Conservation (phyloP, 495 filamentous ascomycete species). For the Penicillium alfredii region DNA sequence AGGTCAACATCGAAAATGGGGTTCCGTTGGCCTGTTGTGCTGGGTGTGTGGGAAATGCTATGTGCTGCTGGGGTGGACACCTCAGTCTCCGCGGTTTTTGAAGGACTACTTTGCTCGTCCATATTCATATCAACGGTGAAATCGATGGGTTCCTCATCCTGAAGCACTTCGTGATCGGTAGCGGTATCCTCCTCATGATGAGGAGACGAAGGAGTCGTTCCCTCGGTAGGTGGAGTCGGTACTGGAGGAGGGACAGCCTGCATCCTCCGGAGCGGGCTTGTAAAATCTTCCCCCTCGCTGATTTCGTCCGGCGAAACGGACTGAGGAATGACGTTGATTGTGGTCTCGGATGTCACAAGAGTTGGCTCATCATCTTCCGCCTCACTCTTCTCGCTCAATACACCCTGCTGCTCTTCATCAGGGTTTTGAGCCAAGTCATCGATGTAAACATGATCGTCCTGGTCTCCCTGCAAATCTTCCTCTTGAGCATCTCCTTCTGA, state of each 20-base stretch:
- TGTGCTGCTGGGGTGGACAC: conserved; percentile 18
- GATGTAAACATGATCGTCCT: conserved; percentile 4
- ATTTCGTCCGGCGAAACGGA: conserved; percentile 15
- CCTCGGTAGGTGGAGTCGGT: conserved; percentile 12
- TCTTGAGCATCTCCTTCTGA: too few relatives aligned
- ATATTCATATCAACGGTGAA: conserved; percentile 7
- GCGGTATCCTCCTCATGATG: conserved; percentile 28
- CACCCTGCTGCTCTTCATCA: conserved; percentile 14
- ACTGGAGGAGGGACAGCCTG: conserved; percentile 12
- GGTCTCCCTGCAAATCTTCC: too few relatives aligned
- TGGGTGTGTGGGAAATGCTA: conserved; percentile 19
- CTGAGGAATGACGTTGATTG: not conserved
- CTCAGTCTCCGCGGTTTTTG: conserved; percentile 12
- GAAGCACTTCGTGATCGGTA: conserved; percentile 12
- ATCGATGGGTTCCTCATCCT: conserved; percentile 5
- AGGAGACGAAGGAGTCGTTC: conserved; percentile 13
- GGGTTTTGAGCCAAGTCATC: conserved; percentile 6
- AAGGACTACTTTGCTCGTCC: conserved; percentile 10
- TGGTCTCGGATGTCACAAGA: conserved; percentile 9
- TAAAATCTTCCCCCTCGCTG: conserved; percentile 10
- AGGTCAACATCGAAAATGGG: conserved; percentile 26
- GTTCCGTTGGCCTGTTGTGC: conserved; percentile 14
- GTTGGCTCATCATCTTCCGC: conserved; percentile 19
- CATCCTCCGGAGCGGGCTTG: conserved; percentile 4
- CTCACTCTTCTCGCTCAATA: conserved; percentile 11